Base-by-base conservation (phyloP, 2,329 filamentous ascomycete species). In the Trematosphaeria pertusa region DNA sequence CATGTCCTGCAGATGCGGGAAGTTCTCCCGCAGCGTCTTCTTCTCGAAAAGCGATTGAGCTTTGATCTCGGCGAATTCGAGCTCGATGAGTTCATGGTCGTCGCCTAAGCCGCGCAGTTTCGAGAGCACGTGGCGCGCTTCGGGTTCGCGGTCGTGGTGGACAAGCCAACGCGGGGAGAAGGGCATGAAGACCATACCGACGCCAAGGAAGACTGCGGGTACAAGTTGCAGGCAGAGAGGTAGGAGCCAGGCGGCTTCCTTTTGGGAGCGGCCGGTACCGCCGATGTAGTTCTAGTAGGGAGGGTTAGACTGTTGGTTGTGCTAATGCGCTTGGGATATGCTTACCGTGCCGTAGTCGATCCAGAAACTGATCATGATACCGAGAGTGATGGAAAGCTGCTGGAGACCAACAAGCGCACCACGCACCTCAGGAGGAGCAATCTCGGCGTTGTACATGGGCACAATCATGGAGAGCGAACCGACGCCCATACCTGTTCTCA, bases 41-140 rank as follows among this genome's bases (percentile, higher is more conserved):
- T 91, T 89, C 71, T 93, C 88, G 56, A 93, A 94, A 14, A 88
- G 69, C 0, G 84, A 86, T 67, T 91, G 87, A 0, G 88, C 87
- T 68, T 89, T 89, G 73, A 93, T 92, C 66, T 93, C 89, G n/a
- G 91, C 80, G 63, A 87, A 91, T 61, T 93, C 89, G 1, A 91
- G 77, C 54, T 87, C 81, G 28, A 92, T 81, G 0, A 89, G 78
- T 46, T 89, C 84, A 61, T 91, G 81, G 53, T 87, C 81, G 12
- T 74, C 64, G 0, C 82, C 68, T 0, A 89, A 78, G 5, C 78
- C 79, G 18, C 89, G 84, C 2, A 93, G 81, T 38, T 67, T 76
- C 0, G 87, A 82, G 1, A 93, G 78, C 1, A 85, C 83, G 8
- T 67, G 65, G 12, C 82, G 81, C 0, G 86, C 87, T 65, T 92